Conservation (phyloP, 176 grass and related monocot species). For the Eragrostis nindensis region DNA sequence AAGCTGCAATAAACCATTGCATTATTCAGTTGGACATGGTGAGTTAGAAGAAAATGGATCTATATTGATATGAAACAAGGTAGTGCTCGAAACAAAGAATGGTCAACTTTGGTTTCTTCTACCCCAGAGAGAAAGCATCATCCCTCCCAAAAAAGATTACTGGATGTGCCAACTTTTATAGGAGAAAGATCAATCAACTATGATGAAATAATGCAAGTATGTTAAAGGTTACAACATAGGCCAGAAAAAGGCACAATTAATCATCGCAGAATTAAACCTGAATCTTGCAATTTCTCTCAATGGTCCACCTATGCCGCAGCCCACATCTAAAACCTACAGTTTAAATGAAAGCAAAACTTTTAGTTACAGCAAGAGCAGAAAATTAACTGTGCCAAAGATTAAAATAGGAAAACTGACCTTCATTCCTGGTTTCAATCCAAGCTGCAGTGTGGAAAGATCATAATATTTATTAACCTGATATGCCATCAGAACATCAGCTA, state of each 20-base stretch:
- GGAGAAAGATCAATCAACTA: conserved; percentile 6
- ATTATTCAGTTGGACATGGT: neutral
- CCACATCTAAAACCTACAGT: conserved; percentile 86
- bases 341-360: conserved; percentile 17
- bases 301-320: conserved; percentile 90
- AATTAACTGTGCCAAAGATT: neutral
- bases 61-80: no score
- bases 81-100: neutral
- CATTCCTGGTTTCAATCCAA: conserved; percentile 84
- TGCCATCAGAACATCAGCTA: conserved; percentile 11
- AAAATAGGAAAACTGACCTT: conserved; percentile 52
- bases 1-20: conserved; percentile 57
- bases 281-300: conserved; percentile 92
- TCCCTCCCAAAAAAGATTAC: conserved; percentile 2
- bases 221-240: no score
- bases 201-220: no score
- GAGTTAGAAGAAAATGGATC: no score
- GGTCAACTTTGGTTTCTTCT: conserved; percentile 1
- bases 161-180: neutral
- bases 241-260: no score
- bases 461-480: conserved; percentile 97
- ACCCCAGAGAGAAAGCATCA: neutral
- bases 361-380: neutral
- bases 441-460: conserved; percentile 86
- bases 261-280: no score